These are phyloP conservation scores for Alternaria sp. DNA, from an alignment of 2,329 filamentous ascomycete species.

Conservation along the genomic window DNA sequence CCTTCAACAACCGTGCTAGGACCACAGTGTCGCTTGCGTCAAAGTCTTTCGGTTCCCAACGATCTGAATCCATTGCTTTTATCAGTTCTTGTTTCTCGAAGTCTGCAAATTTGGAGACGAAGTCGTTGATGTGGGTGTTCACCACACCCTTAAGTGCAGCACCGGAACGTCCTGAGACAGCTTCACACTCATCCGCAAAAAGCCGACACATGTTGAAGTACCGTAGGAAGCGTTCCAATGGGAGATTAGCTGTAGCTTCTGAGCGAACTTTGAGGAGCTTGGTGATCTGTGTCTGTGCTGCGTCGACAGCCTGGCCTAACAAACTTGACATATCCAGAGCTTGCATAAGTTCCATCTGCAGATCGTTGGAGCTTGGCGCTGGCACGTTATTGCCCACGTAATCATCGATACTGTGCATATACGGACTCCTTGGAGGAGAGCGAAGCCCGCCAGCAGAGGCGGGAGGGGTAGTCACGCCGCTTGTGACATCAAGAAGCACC, in stretches of 20 bases:
- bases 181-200: conserved; percentile 86
- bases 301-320: conserved; percentile 79
- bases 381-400: conserved; percentile 35
- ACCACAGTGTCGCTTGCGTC: conserved; percentile 65
- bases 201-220: conserved; percentile 84
- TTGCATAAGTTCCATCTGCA: conserved; percentile 77
- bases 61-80: conserved; percentile 78
- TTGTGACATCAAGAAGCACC: conserved; percentile 91
- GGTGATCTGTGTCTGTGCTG: conserved; percentile 74
- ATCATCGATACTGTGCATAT: conserved; percentile 52
- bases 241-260: conserved; percentile 73
- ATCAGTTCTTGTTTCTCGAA: conserved; percentile 76
- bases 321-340: conserved; percentile 79
- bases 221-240: conserved; percentile 74
- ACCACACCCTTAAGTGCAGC: conserved; percentile 78
- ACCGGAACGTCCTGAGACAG: conserved; percentile 79
- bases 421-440: conserved; percentile 58
- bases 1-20: conserved; percentile 69
- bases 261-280: conserved; percentile 79
- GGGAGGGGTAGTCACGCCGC: conserved; percentile 65
- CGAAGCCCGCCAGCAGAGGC: conserved; percentile 47
- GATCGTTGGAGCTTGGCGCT: conserved; percentile 28
- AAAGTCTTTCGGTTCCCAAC: conserved; percentile 81
- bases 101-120: conserved; percentile 74
- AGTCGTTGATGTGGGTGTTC: conserved; percentile 81